A percentile compares a stretch with the other conserved stretches of the same genome.
Evolutionary conservation across 768 basidiomycete species (phyloP).

Genomic region (Neoboletus subvelutipes): DNA sequence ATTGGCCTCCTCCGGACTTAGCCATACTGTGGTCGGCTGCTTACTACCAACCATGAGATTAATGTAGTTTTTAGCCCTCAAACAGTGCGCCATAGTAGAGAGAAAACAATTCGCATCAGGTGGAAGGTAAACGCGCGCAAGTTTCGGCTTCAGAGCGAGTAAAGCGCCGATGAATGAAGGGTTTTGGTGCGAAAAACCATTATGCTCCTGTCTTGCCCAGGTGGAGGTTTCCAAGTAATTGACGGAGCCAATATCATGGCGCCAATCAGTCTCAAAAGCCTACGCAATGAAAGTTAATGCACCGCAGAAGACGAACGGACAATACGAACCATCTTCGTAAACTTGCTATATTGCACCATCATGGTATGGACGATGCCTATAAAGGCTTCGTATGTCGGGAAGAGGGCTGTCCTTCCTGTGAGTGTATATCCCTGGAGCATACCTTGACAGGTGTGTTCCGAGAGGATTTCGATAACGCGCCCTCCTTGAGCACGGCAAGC

Average conservation of each 20-base stretch:
- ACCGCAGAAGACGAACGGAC: not conserved
- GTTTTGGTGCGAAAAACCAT: conserved; percentile 89
- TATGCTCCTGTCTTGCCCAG: conserved; percentile 83
- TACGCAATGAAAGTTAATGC: conserved; percentile 10
- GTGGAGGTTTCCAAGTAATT: conserved; percentile 91
- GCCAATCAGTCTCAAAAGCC: conserved; percentile 68
- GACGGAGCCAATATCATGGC: conserved; percentile 65
- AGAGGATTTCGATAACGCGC: conserved; percentile 84
- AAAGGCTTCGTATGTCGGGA: conserved; percentile 92
- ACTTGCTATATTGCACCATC: conserved; percentile 90
- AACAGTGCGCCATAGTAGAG: conserved; percentile 79
- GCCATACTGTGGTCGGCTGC: conserved; percentile 77
- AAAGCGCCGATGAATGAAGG: conserved; percentile 85
- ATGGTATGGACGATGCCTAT: conserved; percentile 87
- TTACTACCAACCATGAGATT: conserved; percentile 91
- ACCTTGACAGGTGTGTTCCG: conserved; percentile 85
- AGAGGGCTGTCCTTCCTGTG: conserved; percentile 80
- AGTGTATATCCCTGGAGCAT: conserved; percentile 93
- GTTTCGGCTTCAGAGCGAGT: conserved; percentile 69
- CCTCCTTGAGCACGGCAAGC: conserved; percentile 68
- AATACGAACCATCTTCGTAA: conserved; percentile 68
- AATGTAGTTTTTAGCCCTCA: conserved; percentile 81
- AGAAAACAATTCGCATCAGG: conserved; percentile 90
- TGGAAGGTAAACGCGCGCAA: conserved; percentile 79
- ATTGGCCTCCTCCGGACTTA: conserved; percentile 74